Conservation (phyloP, 1,284 basidiomycete species). For the Cutaneotrichosporon dermatis region DNA sequence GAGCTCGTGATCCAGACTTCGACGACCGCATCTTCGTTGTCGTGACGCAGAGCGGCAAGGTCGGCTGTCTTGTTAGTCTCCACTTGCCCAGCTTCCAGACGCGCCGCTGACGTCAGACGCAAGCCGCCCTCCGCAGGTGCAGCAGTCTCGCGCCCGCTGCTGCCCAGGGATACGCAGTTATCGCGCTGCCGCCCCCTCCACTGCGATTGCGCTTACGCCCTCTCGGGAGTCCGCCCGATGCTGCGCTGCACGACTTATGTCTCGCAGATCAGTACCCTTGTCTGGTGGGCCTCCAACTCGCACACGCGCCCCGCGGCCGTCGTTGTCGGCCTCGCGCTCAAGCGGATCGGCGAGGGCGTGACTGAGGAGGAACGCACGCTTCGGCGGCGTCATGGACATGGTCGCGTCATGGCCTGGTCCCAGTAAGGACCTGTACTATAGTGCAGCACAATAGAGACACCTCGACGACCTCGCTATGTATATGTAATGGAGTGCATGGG, state of each 20-base stretch:
- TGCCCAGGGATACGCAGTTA: constrained; percentile 54
- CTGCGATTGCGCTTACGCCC: constrained; percentile 68
- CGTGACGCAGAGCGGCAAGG: constrained; percentile 77
- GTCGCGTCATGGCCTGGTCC: constrained; percentile 53
- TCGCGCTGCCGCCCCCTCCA: constrained; percentile 67
- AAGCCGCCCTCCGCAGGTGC: constrained; percentile 70
- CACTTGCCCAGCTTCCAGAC: no score
- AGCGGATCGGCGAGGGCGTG: constrained; percentile 45
- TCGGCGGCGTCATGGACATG: constrained; percentile 64
- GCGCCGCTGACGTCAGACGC: constrained; percentile 57
- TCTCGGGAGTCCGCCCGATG: constrained; percentile 66
- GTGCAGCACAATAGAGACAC: neutral
- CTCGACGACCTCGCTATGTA: neutral
- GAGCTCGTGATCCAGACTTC: constrained; percentile 68
- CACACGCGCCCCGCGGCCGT: constrained; percentile 28
- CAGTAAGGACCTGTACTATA: neutral
- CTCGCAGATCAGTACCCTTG: constrained; percentile 74
- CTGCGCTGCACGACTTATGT: constrained; percentile 79
- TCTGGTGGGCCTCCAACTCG: constrained; percentile 62
- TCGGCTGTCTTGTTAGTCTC: constrained; percentile 68
- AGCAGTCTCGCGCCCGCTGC: constrained; percentile 51
- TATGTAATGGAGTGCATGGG: neutral
- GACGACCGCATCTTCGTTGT: constrained; percentile 73
- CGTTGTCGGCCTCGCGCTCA: constrained; percentile 48
- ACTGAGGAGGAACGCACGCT: constrained; percentile 56